Evolutionary conservation across 192 early-diverging fungal genomes (phyloP).

Genomic region (Diversispora epigaea): DNA sequence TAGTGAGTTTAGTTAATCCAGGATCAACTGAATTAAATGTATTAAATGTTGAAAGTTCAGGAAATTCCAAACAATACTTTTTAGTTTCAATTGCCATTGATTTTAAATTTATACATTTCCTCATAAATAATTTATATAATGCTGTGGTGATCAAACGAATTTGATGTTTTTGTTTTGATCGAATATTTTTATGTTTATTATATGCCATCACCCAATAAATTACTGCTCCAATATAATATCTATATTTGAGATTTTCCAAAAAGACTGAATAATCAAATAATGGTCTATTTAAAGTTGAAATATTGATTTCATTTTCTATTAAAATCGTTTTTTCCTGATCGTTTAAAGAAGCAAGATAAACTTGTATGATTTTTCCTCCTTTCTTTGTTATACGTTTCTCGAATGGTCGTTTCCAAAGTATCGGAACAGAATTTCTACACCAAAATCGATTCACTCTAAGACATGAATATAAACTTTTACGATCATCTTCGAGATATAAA

Average conservation of each 20-base stretch:
- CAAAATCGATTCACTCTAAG: slow-evolving; percentile 1
- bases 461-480: slow-evolving; percentile 2
- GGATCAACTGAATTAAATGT: too few species aligned
- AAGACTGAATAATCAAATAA: slow-evolving; percentile 6
- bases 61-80: too few species aligned
- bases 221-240: too few species aligned
- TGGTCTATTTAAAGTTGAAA: not conserved
- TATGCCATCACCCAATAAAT: too few species aligned
- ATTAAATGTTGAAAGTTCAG: too few species aligned
- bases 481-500: not conserved
- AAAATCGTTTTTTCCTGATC: not conserved
- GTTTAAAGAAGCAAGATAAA: not conserved
- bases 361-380: not conserved
- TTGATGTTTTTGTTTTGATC: too few species aligned
- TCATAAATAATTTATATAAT: too few species aligned
- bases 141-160: too few species aligned
- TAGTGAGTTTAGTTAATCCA: too few species aligned
- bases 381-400: not conserved
- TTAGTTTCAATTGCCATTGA: too few species aligned
- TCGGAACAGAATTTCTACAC: slow-evolving; percentile 7
- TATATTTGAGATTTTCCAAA: not conserved
- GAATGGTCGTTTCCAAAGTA: slow-evolving; percentile 14
- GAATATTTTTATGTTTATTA: too few species aligned
- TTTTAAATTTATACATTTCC: too few species aligned
- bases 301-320: not conserved